These are phyloP conservation scores for Macroventuria anomochaeta DNA, from an alignment of 2,329 filamentous ascomycete genomes.

Conservation along the genomic window DNA sequence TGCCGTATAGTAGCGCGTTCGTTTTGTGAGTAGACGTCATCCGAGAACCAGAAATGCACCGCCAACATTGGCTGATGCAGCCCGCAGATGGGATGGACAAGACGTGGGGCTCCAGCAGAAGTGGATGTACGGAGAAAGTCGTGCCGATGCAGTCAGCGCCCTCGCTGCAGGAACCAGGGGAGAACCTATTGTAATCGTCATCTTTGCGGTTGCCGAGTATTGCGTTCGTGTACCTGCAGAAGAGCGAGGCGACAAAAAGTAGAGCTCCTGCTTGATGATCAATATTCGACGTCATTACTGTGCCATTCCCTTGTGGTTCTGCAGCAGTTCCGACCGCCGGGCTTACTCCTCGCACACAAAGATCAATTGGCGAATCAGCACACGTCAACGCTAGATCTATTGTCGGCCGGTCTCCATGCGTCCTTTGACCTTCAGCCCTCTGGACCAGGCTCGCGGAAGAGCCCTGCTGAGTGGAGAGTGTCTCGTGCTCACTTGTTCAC, in stretches of 20 bases:
- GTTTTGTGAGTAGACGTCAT: conserved; percentile 11
- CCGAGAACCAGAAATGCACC: not conserved
- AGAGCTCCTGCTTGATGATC: not conserved
- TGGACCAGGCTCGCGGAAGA: conserved; percentile 8
- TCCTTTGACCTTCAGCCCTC: conserved; percentile 9
- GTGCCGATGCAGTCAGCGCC: conserved; percentile 24
- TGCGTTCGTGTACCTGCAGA: conserved; percentile 13
- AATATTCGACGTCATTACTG: conserved; percentile 1
- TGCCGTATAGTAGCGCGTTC: conserved; percentile 7
- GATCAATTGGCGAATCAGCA: conserved; percentile 7
- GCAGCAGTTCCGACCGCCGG: conserved; percentile 1
- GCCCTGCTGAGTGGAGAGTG: conserved; percentile 4
- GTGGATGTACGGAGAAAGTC: conserved; percentile 23
- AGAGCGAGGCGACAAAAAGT: conserved; percentile 1
- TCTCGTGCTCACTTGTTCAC: conserved; percentile 1
- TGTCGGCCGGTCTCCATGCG: conserved; percentile 12
- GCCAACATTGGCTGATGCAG: conserved; percentile 10
- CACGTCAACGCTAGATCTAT: conserved; percentile 3
- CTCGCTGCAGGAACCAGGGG: conserved; percentile 25
- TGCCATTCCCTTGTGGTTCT: conserved; percentile 3
- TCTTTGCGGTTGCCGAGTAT: not conserved
- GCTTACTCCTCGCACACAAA: not conserved
- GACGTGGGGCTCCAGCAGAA: conserved; percentile 22
- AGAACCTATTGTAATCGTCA: not conserved
- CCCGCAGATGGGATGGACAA: conserved; percentile 8